Base-by-base conservation (phyloP, 1,139 yeast genomes). In the Barnettozyma hawaiiensis region DNA sequence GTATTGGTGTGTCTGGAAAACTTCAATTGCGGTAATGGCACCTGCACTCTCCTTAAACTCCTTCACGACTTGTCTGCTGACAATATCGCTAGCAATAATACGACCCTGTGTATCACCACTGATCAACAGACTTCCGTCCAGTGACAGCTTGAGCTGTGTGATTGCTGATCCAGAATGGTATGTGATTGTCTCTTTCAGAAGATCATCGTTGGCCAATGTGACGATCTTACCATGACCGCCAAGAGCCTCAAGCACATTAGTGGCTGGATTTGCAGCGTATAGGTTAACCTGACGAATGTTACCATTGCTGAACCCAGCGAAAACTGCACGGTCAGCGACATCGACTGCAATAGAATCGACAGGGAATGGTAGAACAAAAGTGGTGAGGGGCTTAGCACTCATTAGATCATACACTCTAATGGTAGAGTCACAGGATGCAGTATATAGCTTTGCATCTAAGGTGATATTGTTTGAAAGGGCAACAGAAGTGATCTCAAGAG, bases 351-450 rank as follows among this genome's bases (percentile, higher is more conserved):
- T 49, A 18, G 83, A 67, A 19, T 74, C 73, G 10, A 85, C 73
- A 0, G 84, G 71, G 22, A 63, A 59, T 2, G 82, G 76, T 31
- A 84, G 64, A 11, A 90, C 81, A 58, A 86, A 80, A 0, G 96
- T 86, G 10, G 90, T 74, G 18, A 85, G 63, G 32, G 82, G 65
- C 29, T 64, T 62, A 42, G 46, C 48, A 12, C 38, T 46, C 5
- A 58, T 41, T 18, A 82, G 54, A 51, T 76, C 76, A 60, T 82
- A 83, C 31, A 81, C 70, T 52, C 95, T 69, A 36, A 87, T 67
- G 0, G 97, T 89, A 32, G 79, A 73, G 60, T 92, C 97, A 38
- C 68, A 65, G 0, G 97, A 86, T 2, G 75, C 76, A 0, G 96
- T 76, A 58, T 75, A 82, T 22, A 90, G 61, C 46, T 79, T 75